phyloP scores from a whole-genome alignment of 2,329 filamentous ascomycete species.

The Hypoxylon sp. region DNA sequence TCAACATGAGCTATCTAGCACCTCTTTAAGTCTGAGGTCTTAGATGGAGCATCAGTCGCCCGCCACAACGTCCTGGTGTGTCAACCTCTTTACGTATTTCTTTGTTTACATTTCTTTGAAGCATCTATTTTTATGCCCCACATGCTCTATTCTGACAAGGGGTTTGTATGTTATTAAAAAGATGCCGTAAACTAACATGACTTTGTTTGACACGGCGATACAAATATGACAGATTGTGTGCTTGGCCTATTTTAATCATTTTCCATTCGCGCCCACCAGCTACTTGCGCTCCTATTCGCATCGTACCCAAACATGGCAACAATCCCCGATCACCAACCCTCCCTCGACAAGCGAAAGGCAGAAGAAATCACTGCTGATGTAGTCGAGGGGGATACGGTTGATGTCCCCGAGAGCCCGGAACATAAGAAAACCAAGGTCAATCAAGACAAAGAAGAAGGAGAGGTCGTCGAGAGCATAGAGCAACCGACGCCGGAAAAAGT shows the following conservation, averaged over 20 bases:
- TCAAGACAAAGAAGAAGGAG: neutral
- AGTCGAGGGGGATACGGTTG: neutral
- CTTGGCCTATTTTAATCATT: neutral
- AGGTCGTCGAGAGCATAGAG: neutral
- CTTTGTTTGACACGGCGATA: neutral
- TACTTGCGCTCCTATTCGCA: neutral
- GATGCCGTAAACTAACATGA: neutral
- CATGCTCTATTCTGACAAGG: neutral
- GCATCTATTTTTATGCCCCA: neutral
- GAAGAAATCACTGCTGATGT: conserved; percentile 11
- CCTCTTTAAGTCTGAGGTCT: neutral
- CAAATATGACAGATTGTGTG: neutral
- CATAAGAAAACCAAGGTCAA: conserved; percentile 9
- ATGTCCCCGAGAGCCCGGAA: neutral
- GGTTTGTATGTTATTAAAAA: neutral
- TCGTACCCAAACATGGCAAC: conserved; percentile 8
- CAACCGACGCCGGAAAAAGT: neutral
- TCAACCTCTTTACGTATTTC: neutral
- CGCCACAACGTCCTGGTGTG: no score
- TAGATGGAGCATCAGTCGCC: neutral
- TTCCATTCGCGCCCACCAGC: neutral
- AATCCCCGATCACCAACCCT: neutral
- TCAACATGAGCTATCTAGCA: neutral
- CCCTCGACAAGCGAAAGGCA: conserved; percentile 15
- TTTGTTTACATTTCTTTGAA: neutral